A percentile compares a stretch with the other conserved stretches of the same genome.
Conservation (phyloP, 345 rosid genomes). For the Brassica nigra region DNA sequence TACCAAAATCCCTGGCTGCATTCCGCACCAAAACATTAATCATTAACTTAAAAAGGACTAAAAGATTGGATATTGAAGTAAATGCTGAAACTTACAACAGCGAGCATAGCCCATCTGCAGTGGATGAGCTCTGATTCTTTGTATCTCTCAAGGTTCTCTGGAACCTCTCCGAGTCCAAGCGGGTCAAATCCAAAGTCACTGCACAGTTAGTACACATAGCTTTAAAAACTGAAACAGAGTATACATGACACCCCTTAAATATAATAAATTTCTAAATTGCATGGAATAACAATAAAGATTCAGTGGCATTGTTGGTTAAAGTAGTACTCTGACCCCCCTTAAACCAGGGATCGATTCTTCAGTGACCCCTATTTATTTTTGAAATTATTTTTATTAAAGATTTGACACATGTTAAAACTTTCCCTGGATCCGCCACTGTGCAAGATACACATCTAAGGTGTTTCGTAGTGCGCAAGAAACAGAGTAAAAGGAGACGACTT, state of each 20-base stretch:
- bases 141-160: constrained; percentile 94
- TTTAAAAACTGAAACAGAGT: background rate
- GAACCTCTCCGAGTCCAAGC: constrained; percentile 86
- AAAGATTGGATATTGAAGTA: background rate
- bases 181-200: constrained; percentile 99
- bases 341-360: too few species aligned
- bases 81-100: constrained; percentile 69
- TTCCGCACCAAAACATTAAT: constrained; percentile 7
- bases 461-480: background rate
- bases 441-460: background rate
- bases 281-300: too few species aligned
- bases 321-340: too few species aligned
- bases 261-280: too few species aligned
- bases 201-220: constrained; percentile 17
- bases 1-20: constrained; percentile 85
- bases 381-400: too few species aligned
- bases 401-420: too few species aligned
- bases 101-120: constrained; percentile 99
- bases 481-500: constrained; percentile 1
- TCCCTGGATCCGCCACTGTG: background rate
- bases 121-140: constrained; percentile 95
- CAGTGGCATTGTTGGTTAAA: too few species aligned
- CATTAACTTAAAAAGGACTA: background rate
- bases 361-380: too few species aligned
- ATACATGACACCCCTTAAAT: too few species aligned